Conservation (phyloP, 106 monocot genomes). For the Dendrobium officinale region DNA sequence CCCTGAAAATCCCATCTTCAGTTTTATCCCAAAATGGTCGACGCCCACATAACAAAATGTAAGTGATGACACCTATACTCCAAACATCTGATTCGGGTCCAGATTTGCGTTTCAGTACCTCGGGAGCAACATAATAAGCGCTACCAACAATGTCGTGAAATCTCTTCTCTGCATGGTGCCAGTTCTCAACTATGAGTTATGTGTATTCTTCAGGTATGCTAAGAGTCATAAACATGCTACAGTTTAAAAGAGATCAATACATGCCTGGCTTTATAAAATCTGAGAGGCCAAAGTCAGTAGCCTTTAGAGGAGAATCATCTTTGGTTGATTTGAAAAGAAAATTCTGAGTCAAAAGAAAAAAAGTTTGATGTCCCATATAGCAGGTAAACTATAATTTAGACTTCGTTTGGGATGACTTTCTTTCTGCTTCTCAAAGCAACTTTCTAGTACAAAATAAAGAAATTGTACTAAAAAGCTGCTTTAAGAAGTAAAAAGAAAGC, state of each 20-base stretch:
- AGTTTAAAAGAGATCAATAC: not conserved
- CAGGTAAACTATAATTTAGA: not conserved
- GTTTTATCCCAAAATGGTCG: constrained; percentile 98
- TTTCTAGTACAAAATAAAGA: no score
- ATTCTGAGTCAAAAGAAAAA: constrained; percentile 57
- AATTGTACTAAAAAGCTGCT: no score
- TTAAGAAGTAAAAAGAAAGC: no score
- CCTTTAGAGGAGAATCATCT: constrained; percentile 76
- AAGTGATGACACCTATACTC: constrained; percentile 99
- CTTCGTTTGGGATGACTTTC: no score
- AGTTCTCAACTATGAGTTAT: not conserved
- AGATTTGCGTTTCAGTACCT: constrained; percentile 78
- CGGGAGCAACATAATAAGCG: constrained; percentile 95
- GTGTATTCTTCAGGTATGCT: not conserved
- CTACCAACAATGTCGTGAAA: constrained; percentile 92
- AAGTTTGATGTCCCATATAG: not conserved
- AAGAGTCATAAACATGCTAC: constrained; percentile 1
- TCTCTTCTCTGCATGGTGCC: constrained; percentile 50
- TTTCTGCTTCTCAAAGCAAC: no score
- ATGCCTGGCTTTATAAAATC: constrained; percentile 85
- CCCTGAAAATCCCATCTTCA: constrained; percentile 88
- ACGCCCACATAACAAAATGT: constrained; percentile 88
- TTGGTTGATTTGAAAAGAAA: constrained; percentile 87
- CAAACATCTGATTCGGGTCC: constrained; percentile 97
- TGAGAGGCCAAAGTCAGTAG: constrained; percentile 96